Percentiles rank a stretch among this genome's conserved stretches.
These are phyloP conservation scores for Magnusiomyces sp. DNA, from an alignment of 1,139 yeast genomes.

Conservation along the genomic window DNA sequence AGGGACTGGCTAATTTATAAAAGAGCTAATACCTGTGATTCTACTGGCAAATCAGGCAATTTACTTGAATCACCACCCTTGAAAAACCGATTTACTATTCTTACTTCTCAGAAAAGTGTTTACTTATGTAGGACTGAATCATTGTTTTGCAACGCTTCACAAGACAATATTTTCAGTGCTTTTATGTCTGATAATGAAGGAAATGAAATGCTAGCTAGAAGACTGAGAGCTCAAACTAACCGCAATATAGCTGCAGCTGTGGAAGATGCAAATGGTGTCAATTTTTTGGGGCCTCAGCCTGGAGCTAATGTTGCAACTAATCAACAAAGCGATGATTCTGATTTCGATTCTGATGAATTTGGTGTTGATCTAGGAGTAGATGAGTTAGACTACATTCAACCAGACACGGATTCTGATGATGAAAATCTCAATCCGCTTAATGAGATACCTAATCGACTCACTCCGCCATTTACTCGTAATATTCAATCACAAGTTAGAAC, in stretches of 20 bases:
- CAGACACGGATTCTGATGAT: too few species aligned
- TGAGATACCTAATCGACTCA: too few species aligned
- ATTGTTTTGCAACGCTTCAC: conserved; percentile 45
- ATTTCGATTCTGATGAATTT: too few species aligned
- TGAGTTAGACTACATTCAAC: too few species aligned
- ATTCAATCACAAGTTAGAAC: too few species aligned
- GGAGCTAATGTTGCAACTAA: neutral
- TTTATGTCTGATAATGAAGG: too few species aligned
- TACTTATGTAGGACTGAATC: conserved; percentile 42
- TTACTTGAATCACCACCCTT: conserved; percentile 36
- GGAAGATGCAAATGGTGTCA: conserved; percentile 34
- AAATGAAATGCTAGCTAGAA: too few species aligned
- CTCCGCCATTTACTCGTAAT: too few species aligned
- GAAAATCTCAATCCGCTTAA: too few species aligned
- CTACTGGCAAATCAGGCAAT: conserved; percentile 20
- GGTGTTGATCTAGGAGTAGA: too few species aligned
- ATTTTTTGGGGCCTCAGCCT: neutral
- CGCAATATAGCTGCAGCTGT: conserved; percentile 7
- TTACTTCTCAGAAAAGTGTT: conserved; percentile 30
- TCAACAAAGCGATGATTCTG: neutral
- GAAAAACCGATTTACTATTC: conserved; percentile 41
- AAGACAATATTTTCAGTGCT: conserved; percentile 36
- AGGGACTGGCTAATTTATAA: conserved; percentile 4
- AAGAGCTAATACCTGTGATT: neutral
- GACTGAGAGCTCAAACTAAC: conserved; percentile 28